phyloP scores from a whole-genome alignment of 257 asterid species.

The Nicotiana tomentosiformis region DNA sequence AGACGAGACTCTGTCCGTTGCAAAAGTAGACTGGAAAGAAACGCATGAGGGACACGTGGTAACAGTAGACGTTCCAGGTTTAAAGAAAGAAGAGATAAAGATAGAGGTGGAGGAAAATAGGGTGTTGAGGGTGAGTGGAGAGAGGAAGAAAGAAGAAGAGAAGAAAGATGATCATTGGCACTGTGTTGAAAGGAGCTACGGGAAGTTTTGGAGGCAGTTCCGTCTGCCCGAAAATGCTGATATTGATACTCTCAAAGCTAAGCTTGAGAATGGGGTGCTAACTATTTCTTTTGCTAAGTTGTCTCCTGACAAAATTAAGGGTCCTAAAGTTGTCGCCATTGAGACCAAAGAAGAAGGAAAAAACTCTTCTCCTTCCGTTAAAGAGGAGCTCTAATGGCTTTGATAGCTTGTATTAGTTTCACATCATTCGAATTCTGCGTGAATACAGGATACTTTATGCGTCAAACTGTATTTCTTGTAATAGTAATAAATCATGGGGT shows the following conservation, averaged over 20 bases:
- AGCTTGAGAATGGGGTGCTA: slow-evolving; percentile 27
- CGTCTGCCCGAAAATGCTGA: slow-evolving; percentile 25
- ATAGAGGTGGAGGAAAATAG: slow-evolving; percentile 23
- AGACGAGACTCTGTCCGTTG: background rate
- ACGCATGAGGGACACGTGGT: slow-evolving; percentile 15
- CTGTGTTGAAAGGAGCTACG: slow-evolving; percentile 12
- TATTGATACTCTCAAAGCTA: slow-evolving; percentile 13
- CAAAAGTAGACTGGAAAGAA: slow-evolving; percentile 29
- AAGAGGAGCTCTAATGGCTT: slow-evolving; percentile 9
- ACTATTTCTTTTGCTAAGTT: slow-evolving; percentile 14
- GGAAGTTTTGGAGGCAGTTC: slow-evolving; percentile 26
- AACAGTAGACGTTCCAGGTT: slow-evolving; percentile 20
- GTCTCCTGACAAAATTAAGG: slow-evolving; percentile 16
- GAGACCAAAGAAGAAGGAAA: background rate
- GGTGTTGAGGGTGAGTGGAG: slow-evolving; percentile 16
- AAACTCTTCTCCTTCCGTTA: background rate
- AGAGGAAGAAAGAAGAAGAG: slow-evolving; percentile 13
- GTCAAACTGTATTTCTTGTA: too few species aligned
- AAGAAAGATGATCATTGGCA: slow-evolving; percentile 15
- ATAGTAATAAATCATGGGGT: too few species aligned
- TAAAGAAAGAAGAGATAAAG: slow-evolving; percentile 19
- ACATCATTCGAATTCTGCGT: rapidly evolving
- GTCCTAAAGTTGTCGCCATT: slow-evolving; percentile 15
- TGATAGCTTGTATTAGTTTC: too few species aligned
- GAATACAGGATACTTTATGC: too few species aligned